Base-by-base conservation (phyloP, 352 stramenopile species). In the Peronospora destructor region DNA sequence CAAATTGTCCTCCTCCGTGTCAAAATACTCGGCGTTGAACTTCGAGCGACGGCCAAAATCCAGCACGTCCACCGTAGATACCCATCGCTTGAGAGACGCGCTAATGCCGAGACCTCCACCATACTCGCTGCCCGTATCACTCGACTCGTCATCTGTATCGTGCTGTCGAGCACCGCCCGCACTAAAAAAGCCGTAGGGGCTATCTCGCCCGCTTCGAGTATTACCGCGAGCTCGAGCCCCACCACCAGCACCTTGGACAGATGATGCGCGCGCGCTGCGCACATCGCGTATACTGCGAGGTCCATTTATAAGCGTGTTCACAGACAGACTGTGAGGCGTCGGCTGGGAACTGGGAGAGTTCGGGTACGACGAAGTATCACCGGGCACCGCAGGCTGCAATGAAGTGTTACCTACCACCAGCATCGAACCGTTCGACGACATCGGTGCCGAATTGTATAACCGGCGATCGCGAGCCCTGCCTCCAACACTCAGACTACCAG, bases 1-100 rank as follows among this genome's bases (percentile, higher is more conserved):
- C 28, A 63, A 55, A 17, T 69, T 56, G 11, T 78, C 65, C 26
- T 77, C 68, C 19, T 85, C 72, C 23, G 71, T 66, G 39, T 80
- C 69, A 23, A 91, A 91, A 40, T 89, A 89, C 40, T 91, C 80
- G 16, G 77, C 75, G 12, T 71, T 84, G 53, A 91, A 91, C 47
- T 75, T 73, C 0, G 79, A 91, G n/a, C 77, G 79, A 26, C 79
- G 73, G 0, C 75, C 68, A 8, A 86, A 79, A 40, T 88, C 76
- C n/a, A 81, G 37, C 32, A 73, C 53, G 17, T 88, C 76, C 71
- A 86, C 76, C 23, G 71, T 69, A 4, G 75, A 87, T 33, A 84
- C 80, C 78, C 78, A 90, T 32, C 80, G 77, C 48, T 78, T 81
- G n/a, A 90, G 55, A 11, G 74, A 85, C 36, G 68, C 62, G 2